These are phyloP conservation scores for Exophiala lecanii-corni DNA, from an alignment of 2,329 filamentous ascomycete species.

Conservation along the genomic window DNA sequence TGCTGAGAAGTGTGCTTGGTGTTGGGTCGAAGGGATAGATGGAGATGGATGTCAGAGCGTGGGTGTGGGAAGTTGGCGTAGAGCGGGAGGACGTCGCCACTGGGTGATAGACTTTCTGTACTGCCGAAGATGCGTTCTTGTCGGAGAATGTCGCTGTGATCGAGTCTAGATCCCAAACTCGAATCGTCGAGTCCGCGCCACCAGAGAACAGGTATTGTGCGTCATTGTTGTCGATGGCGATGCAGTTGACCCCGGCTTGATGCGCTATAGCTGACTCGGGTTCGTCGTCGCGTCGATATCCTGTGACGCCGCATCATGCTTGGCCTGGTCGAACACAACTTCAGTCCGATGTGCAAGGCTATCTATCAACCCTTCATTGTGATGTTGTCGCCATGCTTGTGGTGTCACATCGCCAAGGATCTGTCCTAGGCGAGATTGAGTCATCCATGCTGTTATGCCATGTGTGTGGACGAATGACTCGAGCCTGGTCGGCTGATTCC, in stretches of 20 bases:
- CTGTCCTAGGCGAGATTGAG: constrained; percentile 20
- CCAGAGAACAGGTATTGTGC: constrained; percentile 76
- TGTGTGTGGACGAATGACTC: not conserved
- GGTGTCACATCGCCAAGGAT: constrained; percentile 59
- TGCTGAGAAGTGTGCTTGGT: constrained; percentile 43
- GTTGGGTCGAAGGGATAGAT: constrained; percentile 47
- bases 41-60: constrained; percentile 43
- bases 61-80: constrained; percentile 37
- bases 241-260: constrained; percentile 69
- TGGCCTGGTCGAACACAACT: constrained; percentile 44
- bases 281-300: constrained; percentile 25
- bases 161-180: constrained; percentile 77
- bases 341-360: constrained; percentile 65
- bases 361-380: constrained; percentile 61
- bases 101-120: constrained; percentile 10
- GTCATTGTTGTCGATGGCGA: constrained; percentile 78
- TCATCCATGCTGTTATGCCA: constrained; percentile 21
- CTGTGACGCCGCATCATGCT: constrained; percentile 23
- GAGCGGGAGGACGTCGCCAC: constrained; percentile 13
- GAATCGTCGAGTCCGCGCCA: constrained; percentile 77
- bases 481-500: too few relatives aligned
- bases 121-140: constrained; percentile 14
- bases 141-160: constrained; percentile 18
- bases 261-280: constrained; percentile 54
- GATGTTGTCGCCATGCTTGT: constrained; percentile 60